Percentiles rank a stretch among this genome's conserved stretches.
phyloP scores from a whole-genome alignment of 306 rosid genomes.

The Vigna mungo region DNA sequence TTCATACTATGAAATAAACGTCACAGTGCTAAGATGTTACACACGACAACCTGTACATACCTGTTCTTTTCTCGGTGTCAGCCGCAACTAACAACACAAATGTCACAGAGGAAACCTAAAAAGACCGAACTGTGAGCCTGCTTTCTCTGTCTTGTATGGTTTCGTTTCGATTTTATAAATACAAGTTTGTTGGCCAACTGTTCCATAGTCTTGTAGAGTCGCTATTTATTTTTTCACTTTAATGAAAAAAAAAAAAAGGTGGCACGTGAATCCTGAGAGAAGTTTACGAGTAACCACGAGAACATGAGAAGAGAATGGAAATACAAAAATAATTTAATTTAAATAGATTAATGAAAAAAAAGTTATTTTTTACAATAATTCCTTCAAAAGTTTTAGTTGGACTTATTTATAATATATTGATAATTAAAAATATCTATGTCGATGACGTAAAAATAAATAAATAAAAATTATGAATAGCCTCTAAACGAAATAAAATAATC shows the following conservation, averaged over 20 bases:
- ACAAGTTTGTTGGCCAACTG: neutral
- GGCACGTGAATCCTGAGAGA: neutral
- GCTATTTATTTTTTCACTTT: neutral
- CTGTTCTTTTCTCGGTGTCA: neutral
- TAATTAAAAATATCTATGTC: no score
- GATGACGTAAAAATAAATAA: no score
- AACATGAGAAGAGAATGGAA: neutral
- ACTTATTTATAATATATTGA: no score
- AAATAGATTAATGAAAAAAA: neutral
- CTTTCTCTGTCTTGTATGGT: neutral
- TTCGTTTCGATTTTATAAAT: neutral
- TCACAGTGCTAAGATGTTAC: neutral
- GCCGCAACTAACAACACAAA: constrained; percentile 40
- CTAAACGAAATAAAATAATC: no score
- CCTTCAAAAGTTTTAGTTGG: no score
- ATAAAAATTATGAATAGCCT: neutral
- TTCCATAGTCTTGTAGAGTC: neutral
- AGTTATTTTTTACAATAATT: no score
- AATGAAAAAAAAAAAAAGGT: neutral
- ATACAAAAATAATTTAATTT: neutral
- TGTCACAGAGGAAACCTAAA: constrained; percentile 38
- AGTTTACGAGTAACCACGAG: constrained; percentile 2
- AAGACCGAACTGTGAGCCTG: constrained; percentile 15
- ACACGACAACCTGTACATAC: neutral
- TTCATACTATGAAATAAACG: neutral